phyloP scores from a whole-genome alignment of 1,139 yeast genomes.

The Candida glucosophila region DNA sequence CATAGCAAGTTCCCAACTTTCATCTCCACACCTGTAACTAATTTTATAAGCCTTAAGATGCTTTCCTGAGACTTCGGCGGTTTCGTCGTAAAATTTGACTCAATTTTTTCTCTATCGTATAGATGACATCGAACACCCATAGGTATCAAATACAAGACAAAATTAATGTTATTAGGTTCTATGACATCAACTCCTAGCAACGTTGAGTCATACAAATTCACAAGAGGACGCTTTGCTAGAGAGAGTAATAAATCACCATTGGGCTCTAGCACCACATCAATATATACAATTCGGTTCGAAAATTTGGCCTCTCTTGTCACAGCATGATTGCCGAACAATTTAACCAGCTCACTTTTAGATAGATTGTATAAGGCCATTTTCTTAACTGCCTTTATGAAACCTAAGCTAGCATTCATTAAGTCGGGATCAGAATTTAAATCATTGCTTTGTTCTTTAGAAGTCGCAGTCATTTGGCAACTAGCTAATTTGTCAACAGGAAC shows the following conservation, averaged over 20 bases:
- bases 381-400: conserved; percentile 56
- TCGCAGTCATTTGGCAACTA: conserved; percentile 15
- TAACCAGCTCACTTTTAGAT: conserved; percentile 28
- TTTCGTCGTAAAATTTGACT: conserved; percentile 28
- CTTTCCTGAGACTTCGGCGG: conserved; percentile 46
- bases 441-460: conserved; percentile 9
- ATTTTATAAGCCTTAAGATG: conserved; percentile 38
- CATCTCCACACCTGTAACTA: conserved; percentile 39
- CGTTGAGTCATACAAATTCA: conserved; percentile 25
- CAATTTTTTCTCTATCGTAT: conserved; percentile 33
- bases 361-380: conserved; percentile 43
- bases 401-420: conserved; percentile 40
- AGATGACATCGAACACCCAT: conserved; percentile 67
- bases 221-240: conserved; percentile 14
- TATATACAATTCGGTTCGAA: conserved; percentile 25
- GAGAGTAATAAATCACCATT: conserved; percentile 42
- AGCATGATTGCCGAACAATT: conserved; percentile 51
- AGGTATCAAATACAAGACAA: conserved; percentile 61
- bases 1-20: too few relatives aligned
- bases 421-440: conserved; percentile 8
- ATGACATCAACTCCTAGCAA: conserved; percentile 8
- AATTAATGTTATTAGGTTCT: conserved; percentile 13
- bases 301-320: conserved; percentile 11
- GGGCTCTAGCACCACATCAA: conserved; percentile 49
- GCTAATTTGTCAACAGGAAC: conserved; percentile 20